Conservation (phyloP, 257 asterid genomes). For the Penstemon davidsonii region DNA sequence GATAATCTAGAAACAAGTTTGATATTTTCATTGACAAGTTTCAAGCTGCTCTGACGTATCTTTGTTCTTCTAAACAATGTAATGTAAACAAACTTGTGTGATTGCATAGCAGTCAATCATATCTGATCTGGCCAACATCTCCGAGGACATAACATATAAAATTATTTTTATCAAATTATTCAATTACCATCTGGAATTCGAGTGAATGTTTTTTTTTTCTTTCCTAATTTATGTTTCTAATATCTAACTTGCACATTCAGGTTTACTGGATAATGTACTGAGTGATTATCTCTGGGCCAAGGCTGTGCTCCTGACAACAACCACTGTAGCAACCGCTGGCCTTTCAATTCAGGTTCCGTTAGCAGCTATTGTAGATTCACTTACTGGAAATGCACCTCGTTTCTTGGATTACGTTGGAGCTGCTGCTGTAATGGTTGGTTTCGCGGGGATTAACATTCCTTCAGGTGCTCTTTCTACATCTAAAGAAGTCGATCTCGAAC, state of each 20-base stretch:
- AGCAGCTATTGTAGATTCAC: constrained; percentile 78
- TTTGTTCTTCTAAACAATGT: not conserved
- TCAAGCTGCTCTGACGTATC: not conserved
- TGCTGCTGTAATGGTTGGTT: constrained; percentile 78
- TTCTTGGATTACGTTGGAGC: constrained; percentile 71
- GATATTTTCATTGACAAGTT: not conserved
- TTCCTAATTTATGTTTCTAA: not conserved
- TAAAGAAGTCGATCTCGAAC: constrained; percentile 46
- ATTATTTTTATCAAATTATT: not conserved
- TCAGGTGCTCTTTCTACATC: constrained; percentile 41
- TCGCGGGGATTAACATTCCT: constrained; percentile 78
- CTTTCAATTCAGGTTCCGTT: constrained; percentile 94
- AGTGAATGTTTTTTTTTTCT: not conserved
- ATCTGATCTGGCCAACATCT: not conserved
- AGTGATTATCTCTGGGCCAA: constrained; percentile 98
- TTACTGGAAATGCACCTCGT: constrained; percentile 72
- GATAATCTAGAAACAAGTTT: not conserved
- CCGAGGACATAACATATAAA: too few species aligned
- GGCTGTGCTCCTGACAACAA: constrained; percentile 88
- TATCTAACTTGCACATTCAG: constrained; percentile 37
- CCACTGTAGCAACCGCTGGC: constrained; percentile 96
- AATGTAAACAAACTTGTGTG: too few species aligned
- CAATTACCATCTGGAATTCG: not conserved
- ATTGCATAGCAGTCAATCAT: too few species aligned
- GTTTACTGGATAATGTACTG: constrained; percentile 86